Base-by-base conservation (phyloP, 306 rosid genomes). In the Styphnolobium japonicum region DNA sequence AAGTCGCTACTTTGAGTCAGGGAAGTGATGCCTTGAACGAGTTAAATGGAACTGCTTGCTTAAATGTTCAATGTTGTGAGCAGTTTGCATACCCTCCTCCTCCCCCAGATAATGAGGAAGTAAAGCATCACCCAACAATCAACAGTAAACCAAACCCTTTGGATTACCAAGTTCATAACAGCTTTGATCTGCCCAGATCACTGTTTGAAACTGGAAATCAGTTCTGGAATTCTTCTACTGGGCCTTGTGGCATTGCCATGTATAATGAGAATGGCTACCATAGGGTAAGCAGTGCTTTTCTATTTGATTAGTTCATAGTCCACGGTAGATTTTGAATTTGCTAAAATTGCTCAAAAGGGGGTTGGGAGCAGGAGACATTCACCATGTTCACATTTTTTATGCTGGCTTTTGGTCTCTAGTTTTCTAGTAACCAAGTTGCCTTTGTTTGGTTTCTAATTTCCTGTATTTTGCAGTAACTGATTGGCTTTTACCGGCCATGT, bases 231-330 rank as follows among this genome's bases (percentile, higher is more conserved):
- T 39, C 91, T 76, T 71, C 90, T 40, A 36, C 89, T 6, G 85
- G 84, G 34, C 79, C 93, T 65, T 82, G 87, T 53, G 83, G 90
- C 65, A 81, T 87, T 81, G 87, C 97, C 77, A 82, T 85, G 84
- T 90, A 82, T 70, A 83, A 88, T 39, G 86, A 87, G 63, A 88
- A 81, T 27, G 64, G 84, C 73, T 88, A 76, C 77, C 90, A 84
- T 77, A 79, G 86, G 86, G 93, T 92, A 66, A 81, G 87, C 34
- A 73, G 5, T 62, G 12, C 7, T 66, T 55, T 62, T n/a, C 25
- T 63, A 16, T 73, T 36, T 72, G 65, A 71, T 33, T 33, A 52
- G 67, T 33, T 27, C 21, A 27, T 57, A 33, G 48, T 51, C 43
- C 10, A 27, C 21, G 0, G 29, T 33, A 22, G 39, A 10, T 45